These are phyloP conservation scores for Capsicum pubescens DNA, from an alignment of 257 asterid species.

Conservation along the genomic window DNA sequence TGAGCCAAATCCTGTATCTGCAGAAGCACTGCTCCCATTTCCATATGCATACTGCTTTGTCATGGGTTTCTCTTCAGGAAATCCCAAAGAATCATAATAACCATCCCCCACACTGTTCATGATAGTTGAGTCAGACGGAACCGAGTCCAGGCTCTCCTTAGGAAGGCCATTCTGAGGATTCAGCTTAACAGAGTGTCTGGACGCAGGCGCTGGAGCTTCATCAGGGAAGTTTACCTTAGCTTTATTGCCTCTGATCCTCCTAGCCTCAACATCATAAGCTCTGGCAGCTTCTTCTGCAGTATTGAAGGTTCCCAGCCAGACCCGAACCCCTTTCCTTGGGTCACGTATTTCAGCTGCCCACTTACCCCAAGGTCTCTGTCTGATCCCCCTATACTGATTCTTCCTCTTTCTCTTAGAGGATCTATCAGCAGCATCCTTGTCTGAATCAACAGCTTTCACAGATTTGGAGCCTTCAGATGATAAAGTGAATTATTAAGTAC, in stretches of 20 bases:
- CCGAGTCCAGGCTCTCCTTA: constrained; percentile 33
- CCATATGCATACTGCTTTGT: constrained; percentile 47
- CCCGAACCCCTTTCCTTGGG: constrained; percentile 94
- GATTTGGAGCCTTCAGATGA: constrained; percentile 44
- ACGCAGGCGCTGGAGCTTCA: constrained; percentile 50
- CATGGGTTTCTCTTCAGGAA: constrained; percentile 73
- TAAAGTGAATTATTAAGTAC: constrained; percentile 3
- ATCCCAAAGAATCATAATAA: constrained; percentile 47
- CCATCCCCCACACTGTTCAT: constrained; percentile 27
- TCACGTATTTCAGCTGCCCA: constrained; percentile 99
- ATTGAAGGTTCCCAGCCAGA: constrained; percentile 98
- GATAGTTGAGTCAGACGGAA: constrained; percentile 23
- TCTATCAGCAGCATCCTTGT: constrained; percentile 67
- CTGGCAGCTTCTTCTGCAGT: constrained; percentile 99
- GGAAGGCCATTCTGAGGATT: constrained; percentile 42
- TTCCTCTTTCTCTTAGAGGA: constrained; percentile 88
- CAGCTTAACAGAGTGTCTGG: constrained; percentile 46
- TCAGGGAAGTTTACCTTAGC: constrained; percentile 95
- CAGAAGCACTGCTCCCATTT: constrained; percentile 43
- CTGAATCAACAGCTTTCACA: constrained; percentile 45
- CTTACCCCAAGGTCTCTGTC: constrained; percentile 99
- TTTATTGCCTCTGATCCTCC: constrained; percentile 90
- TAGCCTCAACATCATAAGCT: constrained; percentile 92
- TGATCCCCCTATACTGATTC: constrained; percentile 93
- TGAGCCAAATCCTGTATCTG: constrained; percentile 37